These are phyloP conservation scores for Alternaria ethzedia DNA, from an alignment of 2,329 filamentous ascomycete genomes.

Conservation along the genomic window DNA sequence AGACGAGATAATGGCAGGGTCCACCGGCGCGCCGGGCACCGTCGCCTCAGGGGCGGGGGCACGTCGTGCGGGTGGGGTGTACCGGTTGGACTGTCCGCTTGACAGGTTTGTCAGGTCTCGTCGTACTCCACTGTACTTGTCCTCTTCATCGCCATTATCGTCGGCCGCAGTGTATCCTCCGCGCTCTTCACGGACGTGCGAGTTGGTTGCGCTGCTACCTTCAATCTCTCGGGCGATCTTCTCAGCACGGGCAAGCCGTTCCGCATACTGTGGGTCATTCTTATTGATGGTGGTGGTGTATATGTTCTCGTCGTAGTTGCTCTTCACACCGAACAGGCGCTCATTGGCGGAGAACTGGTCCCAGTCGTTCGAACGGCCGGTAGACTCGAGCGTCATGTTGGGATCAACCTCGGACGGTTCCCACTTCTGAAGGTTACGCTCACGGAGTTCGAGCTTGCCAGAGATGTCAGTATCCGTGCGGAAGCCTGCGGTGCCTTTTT, in stretches of 20 bases:
- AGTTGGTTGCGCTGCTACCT: conserved; percentile 71
- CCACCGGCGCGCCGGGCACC: conserved; percentile 77
- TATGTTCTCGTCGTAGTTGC: conserved; percentile 90
- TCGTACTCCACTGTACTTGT: conserved; percentile 95
- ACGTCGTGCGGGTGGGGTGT: conserved; percentile 87
- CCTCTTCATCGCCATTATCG: conserved; percentile 82
- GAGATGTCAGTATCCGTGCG: conserved; percentile 90
- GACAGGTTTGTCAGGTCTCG: conserved; percentile 73
- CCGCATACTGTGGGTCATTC: conserved; percentile 79
- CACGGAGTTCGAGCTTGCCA: conserved; percentile 69
- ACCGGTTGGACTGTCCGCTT: conserved; percentile 70
- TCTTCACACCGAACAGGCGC: conserved; percentile 82
- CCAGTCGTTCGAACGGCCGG: conserved; percentile 63
- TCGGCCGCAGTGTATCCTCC: conserved; percentile 70
- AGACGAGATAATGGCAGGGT: conserved; percentile 91
- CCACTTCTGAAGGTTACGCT: conserved; percentile 83
- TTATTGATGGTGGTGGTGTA: conserved; percentile 94
- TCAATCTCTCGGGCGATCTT: conserved; percentile 91
- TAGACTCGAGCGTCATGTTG: conserved; percentile 74
- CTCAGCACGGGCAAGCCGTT: conserved; percentile 76
- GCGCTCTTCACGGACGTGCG: conserved; percentile 90
- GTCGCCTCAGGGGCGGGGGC: conserved; percentile 77
- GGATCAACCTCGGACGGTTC: conserved; percentile 69
- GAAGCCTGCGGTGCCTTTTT: conserved; percentile 64
- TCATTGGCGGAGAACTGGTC: conserved; percentile 95